These are phyloP conservation scores for Eimeria sp. DNA, from an alignment of 169 alveolate genomes.

Conservation along the genomic window DNA sequence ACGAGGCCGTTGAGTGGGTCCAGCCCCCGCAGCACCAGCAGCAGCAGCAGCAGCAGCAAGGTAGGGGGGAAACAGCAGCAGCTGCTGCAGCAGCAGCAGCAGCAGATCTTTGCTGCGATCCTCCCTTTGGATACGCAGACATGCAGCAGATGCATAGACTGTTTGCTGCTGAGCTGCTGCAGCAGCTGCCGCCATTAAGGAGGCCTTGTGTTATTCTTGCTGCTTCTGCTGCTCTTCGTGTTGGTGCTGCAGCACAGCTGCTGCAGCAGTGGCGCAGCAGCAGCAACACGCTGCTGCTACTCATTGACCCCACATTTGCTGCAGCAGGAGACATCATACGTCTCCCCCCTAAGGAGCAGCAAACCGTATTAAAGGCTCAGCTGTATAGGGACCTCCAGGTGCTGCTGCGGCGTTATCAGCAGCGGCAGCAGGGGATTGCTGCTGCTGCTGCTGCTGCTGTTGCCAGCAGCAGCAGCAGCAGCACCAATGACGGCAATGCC, in stretches of 20 bases:
- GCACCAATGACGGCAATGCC: neutral
- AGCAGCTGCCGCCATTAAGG: conserved; percentile 63
- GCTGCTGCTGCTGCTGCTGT: conserved; percentile 9
- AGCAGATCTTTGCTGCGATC: conserved; percentile 25
- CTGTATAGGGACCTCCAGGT: neutral
- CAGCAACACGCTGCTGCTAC: conserved; percentile 50
- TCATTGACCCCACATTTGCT: conserved; percentile 36
- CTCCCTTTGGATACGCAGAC: conserved; percentile 30
- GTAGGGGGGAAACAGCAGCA: neutral
- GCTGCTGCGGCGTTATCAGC: conserved; percentile 40
- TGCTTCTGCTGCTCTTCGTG: conserved; percentile 64
- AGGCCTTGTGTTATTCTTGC: conserved; percentile 64
- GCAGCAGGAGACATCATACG: conserved; percentile 41
- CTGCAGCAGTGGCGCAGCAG: conserved; percentile 67
- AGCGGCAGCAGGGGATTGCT: neutral
- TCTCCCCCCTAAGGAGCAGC: conserved; percentile 30
- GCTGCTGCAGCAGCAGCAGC: conserved; percentile 52
- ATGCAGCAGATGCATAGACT: conserved; percentile 19
- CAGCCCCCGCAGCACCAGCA: conserved; percentile 9
- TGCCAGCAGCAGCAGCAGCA: conserved; percentile 39
- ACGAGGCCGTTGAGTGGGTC: conserved; percentile 76
- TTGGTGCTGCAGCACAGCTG: conserved; percentile 55
- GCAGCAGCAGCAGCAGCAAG: conserved; percentile 70
- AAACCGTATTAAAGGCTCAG: neutral
- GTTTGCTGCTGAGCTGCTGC: conserved; percentile 61